Percentiles rank a stretch among this genome's conserved stretches.
Evolutionary conservation across 2,329 filamentous ascomycete species (phyloP).

Genomic region (Seiridium unicorne): DNA sequence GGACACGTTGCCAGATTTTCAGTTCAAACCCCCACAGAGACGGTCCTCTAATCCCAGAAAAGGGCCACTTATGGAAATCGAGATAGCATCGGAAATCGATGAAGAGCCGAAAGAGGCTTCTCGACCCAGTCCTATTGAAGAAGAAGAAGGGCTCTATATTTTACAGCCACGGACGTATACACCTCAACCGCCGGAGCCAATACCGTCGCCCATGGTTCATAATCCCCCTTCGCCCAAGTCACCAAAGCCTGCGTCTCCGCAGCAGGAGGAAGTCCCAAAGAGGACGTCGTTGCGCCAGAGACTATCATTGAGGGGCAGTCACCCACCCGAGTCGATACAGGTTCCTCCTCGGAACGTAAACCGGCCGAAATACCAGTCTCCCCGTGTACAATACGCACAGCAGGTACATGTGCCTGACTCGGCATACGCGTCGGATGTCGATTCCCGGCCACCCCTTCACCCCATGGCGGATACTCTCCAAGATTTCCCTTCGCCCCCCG

Average conservation of each 20-base stretch:
- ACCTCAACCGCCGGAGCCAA: slow-evolving; percentile 45
- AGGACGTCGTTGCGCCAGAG: slow-evolving; percentile 51
- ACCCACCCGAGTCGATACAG: slow-evolving; percentile 51
- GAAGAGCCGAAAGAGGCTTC: slow-evolving; percentile 12
- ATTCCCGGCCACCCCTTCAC: slow-evolving; percentile 35
- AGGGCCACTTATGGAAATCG: slow-evolving; percentile 15
- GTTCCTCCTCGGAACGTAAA: slow-evolving; percentile 45
- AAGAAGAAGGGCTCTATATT: slow-evolving; percentile 46
- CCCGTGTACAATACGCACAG: slow-evolving; percentile 10
- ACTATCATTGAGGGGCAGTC: slow-evolving; percentile 49
- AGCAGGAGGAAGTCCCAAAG: slow-evolving; percentile 19
- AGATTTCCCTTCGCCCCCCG: slow-evolving; percentile 34
- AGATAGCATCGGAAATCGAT: slow-evolving; percentile 17
- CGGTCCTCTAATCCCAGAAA: slow-evolving; percentile 14
- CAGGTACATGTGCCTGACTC: slow-evolving; percentile 41
- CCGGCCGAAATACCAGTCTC: slow-evolving; percentile 25
- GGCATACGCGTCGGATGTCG: slow-evolving; percentile 47
- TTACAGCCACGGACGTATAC: slow-evolving; percentile 59
- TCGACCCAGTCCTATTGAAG: slow-evolving; percentile 20
- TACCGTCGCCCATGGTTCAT: slow-evolving; percentile 43
- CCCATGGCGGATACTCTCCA: slow-evolving; percentile 26
- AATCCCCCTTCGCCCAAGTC: neutral
- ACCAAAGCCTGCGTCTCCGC: neutral
- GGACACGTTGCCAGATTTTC: slow-evolving; percentile 25
- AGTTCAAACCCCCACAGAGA: slow-evolving; percentile 19